phyloP scores from a whole-genome alignment of 1,139 yeast species.

The Kodamaea alishanica region DNA sequence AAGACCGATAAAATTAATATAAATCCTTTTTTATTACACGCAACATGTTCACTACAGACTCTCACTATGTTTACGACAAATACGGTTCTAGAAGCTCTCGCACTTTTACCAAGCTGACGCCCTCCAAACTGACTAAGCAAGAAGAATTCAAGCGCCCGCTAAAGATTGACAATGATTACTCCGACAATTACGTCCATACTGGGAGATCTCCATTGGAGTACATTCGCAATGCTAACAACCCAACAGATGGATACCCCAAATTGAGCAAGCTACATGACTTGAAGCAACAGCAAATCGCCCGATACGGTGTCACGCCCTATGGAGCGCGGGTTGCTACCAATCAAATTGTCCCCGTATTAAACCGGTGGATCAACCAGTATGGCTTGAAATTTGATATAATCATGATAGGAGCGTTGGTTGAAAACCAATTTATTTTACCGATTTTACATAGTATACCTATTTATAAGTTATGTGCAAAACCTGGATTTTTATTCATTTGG shows the following conservation, averaged over 20 bases:
- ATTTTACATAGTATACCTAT: slow-evolving; percentile 64
- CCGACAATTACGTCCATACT: slow-evolving; percentile 63
- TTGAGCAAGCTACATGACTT: slow-evolving; percentile 62
- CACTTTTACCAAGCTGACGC: no score
- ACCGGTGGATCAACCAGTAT: slow-evolving; percentile 55
- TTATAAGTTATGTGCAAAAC: slow-evolving; percentile 70
- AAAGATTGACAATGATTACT: slow-evolving; percentile 56
- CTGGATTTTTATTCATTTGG: slow-evolving; percentile 87
- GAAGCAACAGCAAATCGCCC: slow-evolving; percentile 47
- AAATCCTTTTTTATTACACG: no score
- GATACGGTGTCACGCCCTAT: slow-evolving; percentile 58
- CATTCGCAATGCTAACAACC: slow-evolving; percentile 60
- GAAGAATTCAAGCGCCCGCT: not conserved
- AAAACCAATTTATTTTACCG: slow-evolving; percentile 63
- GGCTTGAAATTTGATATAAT: slow-evolving; percentile 78
- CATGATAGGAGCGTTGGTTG: slow-evolving; percentile 83
- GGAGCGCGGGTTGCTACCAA: slow-evolving; percentile 57
- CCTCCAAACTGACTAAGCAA: not conserved
- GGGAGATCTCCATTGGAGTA: slow-evolving; percentile 56
- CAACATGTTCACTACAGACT: not conserved
- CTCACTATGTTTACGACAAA: slow-evolving; percentile 2
- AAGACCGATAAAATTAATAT: not conserved
- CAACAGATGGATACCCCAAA: slow-evolving; percentile 83
- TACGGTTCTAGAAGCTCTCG: slow-evolving; percentile 3
- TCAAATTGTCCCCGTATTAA: slow-evolving; percentile 53